Evolutionary conservation across 352 stramenopile species (phyloP).

Genomic region (Globisporangium ultimum): DNA sequence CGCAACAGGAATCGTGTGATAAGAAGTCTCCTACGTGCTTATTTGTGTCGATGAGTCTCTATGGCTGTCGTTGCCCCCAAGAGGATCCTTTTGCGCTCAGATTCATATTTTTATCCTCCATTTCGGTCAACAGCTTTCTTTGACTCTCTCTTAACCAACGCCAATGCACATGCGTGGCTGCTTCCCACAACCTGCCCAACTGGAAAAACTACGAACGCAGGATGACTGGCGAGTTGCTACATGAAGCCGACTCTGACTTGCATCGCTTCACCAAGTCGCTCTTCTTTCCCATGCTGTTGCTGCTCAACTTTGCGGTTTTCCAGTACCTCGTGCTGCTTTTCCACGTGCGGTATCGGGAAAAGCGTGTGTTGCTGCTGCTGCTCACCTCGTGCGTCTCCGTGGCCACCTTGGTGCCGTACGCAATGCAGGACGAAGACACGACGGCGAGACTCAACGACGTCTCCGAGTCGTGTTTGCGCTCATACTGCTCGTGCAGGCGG

Average conservation of each 20-base stretch:
- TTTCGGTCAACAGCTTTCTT: too few species aligned
- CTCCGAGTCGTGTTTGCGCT: slow-evolving; percentile 27
- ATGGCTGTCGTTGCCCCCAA: too few species aligned
- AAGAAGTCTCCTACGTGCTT: too few species aligned
- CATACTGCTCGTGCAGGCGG: slow-evolving; percentile 28
- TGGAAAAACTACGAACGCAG: background rate
- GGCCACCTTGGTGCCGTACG: slow-evolving; percentile 20
- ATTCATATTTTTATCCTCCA: too few species aligned
- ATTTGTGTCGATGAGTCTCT: too few species aligned
- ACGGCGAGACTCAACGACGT: slow-evolving; percentile 26
- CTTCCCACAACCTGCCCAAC: too few species aligned
- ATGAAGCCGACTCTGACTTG: slow-evolving; percentile 1
- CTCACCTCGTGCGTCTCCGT: slow-evolving; percentile 21
- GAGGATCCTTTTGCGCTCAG: too few species aligned
- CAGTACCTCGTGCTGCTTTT: slow-evolving; percentile 34
- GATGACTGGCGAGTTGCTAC: background rate
- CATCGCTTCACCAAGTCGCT: slow-evolving; percentile 8
- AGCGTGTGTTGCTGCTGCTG: slow-evolving; percentile 23
- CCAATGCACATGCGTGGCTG: too few species aligned
- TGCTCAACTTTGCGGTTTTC: slow-evolving; percentile 31
- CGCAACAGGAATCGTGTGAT: too few species aligned
- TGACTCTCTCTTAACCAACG: too few species aligned
- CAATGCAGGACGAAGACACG: slow-evolving; percentile 3
- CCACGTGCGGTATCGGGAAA: slow-evolving; percentile 20
- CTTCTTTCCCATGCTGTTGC: slow-evolving; percentile 27